phyloP scores from a whole-genome alignment of 192 early-diverging fungal species.

The Powellomyces hirtus region DNA sequence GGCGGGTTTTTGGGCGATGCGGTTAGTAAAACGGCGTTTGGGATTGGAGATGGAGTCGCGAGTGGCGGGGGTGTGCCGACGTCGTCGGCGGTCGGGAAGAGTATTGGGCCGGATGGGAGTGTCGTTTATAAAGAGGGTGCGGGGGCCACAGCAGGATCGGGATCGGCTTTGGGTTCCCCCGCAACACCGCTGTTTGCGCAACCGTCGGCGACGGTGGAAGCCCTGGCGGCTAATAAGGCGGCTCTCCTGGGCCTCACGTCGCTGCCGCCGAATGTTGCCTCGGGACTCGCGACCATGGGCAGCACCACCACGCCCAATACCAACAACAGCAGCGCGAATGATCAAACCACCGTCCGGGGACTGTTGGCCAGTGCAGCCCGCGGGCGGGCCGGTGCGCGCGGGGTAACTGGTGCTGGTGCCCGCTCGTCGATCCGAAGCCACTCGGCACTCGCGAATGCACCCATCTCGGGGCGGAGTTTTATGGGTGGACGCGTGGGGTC shows the following conservation, averaged over 20 bases:
- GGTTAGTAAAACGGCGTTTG: constrained; percentile 37
- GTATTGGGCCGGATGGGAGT: not conserved
- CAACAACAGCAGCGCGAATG: not conserved
- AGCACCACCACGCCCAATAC: not conserved
- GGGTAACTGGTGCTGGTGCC: not conserved
- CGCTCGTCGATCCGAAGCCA: too few species aligned
- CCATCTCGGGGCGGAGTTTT: not conserved
- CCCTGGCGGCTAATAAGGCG: constrained; percentile 18
- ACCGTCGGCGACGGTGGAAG: too few species aligned
- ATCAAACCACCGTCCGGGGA: not conserved
- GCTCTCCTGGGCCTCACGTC: constrained; percentile 16
- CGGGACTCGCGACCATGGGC: not conserved
- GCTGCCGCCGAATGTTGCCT: constrained; percentile 12
- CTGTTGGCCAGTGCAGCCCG: not conserved
- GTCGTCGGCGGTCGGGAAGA: not conserved
- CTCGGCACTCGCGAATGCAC: not conserved
- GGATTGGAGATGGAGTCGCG: constrained; percentile 31
- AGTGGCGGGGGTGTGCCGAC: too few species aligned
- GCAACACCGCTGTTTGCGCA: too few species aligned
- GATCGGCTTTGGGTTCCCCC: constrained; percentile 2
- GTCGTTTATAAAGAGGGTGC: not conserved
- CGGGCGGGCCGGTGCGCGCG: not conserved
- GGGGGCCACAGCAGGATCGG: not conserved
- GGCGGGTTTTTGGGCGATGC: constrained; percentile 76
- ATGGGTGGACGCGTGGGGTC: not conserved